phyloP scores from a whole-genome alignment of 768 basidiomycete species.

The Mycena albidolilacea region DNA sequence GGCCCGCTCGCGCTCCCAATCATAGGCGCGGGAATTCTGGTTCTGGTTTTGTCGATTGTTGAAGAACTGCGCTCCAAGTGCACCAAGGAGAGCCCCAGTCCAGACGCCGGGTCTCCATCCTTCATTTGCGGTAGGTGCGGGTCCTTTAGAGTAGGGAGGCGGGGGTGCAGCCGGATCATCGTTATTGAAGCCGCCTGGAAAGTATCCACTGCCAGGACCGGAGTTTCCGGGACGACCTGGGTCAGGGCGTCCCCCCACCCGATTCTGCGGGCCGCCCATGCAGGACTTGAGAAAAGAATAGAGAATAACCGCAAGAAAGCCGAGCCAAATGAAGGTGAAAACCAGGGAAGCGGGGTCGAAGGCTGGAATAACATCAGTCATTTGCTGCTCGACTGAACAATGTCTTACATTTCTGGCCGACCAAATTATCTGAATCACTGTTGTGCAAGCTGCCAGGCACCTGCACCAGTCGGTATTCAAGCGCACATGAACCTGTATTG shows the following conservation, averaged over 20 bases:
- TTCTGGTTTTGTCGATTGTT: conserved; percentile 51
- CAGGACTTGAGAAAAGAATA: conserved; percentile 76
- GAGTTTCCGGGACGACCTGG: conserved; percentile 54
- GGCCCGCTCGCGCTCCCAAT: conserved; percentile 69
- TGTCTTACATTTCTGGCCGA: conserved; percentile 32
- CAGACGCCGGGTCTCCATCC: conserved; percentile 79
- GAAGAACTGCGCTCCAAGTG: conserved; percentile 72
- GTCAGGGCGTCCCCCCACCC: conserved; percentile 43
- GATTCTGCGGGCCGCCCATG: conserved; percentile 52
- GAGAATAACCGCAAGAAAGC: conserved; percentile 64
- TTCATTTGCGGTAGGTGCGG: conserved; percentile 38
- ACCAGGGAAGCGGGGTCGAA: conserved; percentile 63
- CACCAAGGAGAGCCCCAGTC: conserved; percentile 86
- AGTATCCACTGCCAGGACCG: conserved; percentile 60
- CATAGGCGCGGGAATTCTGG: conserved; percentile 55
- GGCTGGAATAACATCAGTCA: conserved; percentile 49
- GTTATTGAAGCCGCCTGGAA: conserved; percentile 63
- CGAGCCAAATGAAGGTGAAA: conserved; percentile 73
- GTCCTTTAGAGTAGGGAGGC: conserved; percentile 71
- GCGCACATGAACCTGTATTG: conserved; percentile 82
- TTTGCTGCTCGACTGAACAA: neutral
- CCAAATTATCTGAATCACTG: conserved; percentile 48
- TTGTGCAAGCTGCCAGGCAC: conserved; percentile 66
- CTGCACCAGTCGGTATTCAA: conserved; percentile 87
- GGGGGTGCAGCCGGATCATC: conserved; percentile 62